phyloP scores from a whole-genome alignment of 116 monocot genomes.

The Papilionanthe hybrid region DNA sequence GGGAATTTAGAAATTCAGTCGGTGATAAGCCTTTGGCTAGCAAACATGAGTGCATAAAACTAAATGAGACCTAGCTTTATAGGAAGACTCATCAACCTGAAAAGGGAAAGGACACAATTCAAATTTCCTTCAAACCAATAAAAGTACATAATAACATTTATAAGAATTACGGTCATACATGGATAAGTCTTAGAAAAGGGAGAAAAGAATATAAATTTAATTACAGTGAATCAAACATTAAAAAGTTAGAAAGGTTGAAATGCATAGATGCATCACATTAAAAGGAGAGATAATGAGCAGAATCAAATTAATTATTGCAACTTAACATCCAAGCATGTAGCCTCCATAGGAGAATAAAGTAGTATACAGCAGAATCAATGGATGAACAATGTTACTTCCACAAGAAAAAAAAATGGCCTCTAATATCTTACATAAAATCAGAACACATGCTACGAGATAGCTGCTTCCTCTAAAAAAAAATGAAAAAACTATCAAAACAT shows the following conservation, averaged over 20 bases:
- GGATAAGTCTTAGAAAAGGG: neutral
- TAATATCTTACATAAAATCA: neutral
- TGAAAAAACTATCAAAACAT: neutral
- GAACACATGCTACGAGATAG: neutral
- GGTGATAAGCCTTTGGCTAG: too few relatives aligned
- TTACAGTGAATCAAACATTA: neutral
- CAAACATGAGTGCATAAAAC: too few relatives aligned
- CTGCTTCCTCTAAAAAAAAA: neutral
- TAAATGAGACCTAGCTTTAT: too few relatives aligned
- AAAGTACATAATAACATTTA: neutral
- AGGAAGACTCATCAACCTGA: neutral
- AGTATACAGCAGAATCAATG: neutral
- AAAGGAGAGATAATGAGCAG: neutral
- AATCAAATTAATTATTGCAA: neutral
- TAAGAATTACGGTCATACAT: neutral
- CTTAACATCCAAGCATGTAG: neutral
- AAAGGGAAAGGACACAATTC: neutral
- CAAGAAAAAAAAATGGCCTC: neutral
- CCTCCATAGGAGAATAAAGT: neutral
- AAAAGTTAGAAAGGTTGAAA: neutral
- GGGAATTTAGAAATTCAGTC: too few relatives aligned
- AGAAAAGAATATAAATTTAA: neutral
- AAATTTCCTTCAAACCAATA: neutral
- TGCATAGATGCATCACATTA: neutral
- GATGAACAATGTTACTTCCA: neutral